phyloP scores from a whole-genome alignment of 768 basidiomycete species.

The Phaeolepiota aurea region DNA sequence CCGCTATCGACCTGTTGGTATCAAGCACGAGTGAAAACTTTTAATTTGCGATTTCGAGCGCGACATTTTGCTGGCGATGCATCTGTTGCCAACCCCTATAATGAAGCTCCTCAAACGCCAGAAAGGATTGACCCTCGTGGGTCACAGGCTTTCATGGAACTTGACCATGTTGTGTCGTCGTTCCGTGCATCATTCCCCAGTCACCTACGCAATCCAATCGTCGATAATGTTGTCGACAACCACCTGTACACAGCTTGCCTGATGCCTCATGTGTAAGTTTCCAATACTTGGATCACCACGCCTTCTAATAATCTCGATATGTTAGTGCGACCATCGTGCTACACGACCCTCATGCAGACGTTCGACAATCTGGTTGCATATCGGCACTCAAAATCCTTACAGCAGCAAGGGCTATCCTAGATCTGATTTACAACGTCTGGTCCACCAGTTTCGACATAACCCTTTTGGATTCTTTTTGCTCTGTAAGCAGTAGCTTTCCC shows the following conservation, averaged over 20 bases:
- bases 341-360: slow-evolving; percentile 70
- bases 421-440: slow-evolving; percentile 56
- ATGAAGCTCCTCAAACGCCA: slow-evolving; percentile 24
- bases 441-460: slow-evolving; percentile 70
- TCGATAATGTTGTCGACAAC: slow-evolving; percentile 47
- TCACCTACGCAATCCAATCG: slow-evolving; percentile 47
- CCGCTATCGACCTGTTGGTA: too few species aligned
- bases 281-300: neutral
- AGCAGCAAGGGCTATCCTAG: slow-evolving; percentile 57
- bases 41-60: slow-evolving; percentile 59
- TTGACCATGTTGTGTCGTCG: slow-evolving; percentile 48
- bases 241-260: slow-evolving; percentile 45
- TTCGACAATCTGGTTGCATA: slow-evolving; percentile 47
- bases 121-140: slow-evolving; percentile 52
- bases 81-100: slow-evolving; percentile 30
- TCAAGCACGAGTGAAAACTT: slow-evolving; percentile 45
- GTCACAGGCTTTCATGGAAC: slow-evolving; percentile 53
- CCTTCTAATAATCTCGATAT: slow-evolving; percentile 5
- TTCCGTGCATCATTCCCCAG: slow-evolving; percentile 54
- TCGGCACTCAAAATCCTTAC: slow-evolving; percentile 64
- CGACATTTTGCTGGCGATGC: slow-evolving; percentile 53
- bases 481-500: too few species aligned
- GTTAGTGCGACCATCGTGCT: slow-evolving; percentile 58
- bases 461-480: slow-evolving; percentile 60
- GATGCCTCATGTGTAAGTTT: slow-evolving; percentile 31